phyloP scores from a whole-genome alignment of 2,329 filamentous ascomycete genomes.

The Cordyceps cicadae region DNA sequence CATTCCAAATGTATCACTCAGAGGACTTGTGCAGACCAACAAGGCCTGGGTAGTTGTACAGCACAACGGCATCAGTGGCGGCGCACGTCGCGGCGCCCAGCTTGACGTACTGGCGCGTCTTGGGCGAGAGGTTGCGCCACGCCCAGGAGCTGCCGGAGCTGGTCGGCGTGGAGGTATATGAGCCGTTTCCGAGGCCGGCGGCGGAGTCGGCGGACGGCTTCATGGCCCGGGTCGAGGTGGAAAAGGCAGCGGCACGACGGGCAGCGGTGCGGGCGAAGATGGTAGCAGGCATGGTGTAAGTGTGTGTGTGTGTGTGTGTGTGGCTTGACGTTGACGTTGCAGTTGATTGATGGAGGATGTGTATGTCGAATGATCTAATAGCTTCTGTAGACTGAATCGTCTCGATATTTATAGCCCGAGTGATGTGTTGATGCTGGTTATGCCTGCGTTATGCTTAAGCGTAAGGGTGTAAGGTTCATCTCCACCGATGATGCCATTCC shows the following conservation, averaged over 20 bases:
- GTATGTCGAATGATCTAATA: not conserved
- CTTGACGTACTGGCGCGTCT: conserved; percentile 9
- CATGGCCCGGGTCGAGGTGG: not conserved
- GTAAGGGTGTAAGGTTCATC: not conserved
- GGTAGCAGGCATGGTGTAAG: conserved; percentile 4
- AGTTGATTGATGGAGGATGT: not conserved
- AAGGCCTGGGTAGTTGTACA: conserved; percentile 5
- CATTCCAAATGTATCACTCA: not conserved
- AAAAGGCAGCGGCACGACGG: conserved; percentile 1
- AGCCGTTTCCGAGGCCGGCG: not conserved
- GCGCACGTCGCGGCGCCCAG: not conserved
- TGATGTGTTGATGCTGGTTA: not conserved
- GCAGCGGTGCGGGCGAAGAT: not conserved
- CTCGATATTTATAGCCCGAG: not conserved
- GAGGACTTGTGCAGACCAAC: conserved; percentile 2
- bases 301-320: not conserved
- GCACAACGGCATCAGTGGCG: conserved; percentile 2
- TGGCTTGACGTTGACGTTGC: not conserved
- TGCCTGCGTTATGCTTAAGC: not conserved
- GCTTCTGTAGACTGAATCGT: not conserved
- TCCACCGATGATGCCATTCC: not conserved
- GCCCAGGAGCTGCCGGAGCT: not conserved
- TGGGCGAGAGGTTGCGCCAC: conserved; percentile 7
- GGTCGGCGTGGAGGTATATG: not conserved
- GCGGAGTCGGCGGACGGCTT: not conserved